Conservation (phyloP, 352 stramenopile species). For the Globisporangium takayamanum region DNA sequence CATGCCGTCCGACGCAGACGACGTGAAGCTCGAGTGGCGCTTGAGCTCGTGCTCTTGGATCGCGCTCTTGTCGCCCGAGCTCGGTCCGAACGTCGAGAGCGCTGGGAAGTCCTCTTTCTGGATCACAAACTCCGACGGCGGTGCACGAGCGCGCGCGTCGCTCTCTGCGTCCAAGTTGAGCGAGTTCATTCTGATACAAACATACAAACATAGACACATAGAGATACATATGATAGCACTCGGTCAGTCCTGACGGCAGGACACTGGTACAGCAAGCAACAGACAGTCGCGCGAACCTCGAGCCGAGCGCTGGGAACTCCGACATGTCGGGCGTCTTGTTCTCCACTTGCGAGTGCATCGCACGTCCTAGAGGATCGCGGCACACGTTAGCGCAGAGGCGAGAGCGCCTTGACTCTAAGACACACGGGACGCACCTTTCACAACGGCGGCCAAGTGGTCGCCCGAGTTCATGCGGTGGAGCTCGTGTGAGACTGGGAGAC, state of each 20-base stretch:
- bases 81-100: constrained; percentile 55
- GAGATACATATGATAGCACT: background rate
- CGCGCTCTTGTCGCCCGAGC: constrained; percentile 44
- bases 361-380: constrained; percentile 27
- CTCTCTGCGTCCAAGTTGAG: constrained; percentile 40
- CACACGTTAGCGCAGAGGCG: background rate
- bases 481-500: constrained; percentile 34
- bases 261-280: background rate
- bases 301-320: constrained; percentile 70
- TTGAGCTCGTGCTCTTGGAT: constrained; percentile 49
- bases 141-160: constrained; percentile 31
- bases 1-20: constrained; percentile 57
- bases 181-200: constrained; percentile 40
- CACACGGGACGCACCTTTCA: constrained; percentile 20
- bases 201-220: background rate
- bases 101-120: constrained; percentile 85
- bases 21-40: constrained; percentile 64
- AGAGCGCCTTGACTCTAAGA: background rate
- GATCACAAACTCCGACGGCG: constrained; percentile 77
- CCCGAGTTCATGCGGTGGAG: constrained; percentile 59
- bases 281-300: constrained; percentile 26
- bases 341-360: constrained; percentile 41
- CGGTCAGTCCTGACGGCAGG: background rate
- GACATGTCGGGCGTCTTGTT: constrained; percentile 81
- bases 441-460: constrained; percentile 20